phyloP scores from a whole-genome alignment of 2,329 filamentous ascomycete genomes.

The Nemania sp. region DNA sequence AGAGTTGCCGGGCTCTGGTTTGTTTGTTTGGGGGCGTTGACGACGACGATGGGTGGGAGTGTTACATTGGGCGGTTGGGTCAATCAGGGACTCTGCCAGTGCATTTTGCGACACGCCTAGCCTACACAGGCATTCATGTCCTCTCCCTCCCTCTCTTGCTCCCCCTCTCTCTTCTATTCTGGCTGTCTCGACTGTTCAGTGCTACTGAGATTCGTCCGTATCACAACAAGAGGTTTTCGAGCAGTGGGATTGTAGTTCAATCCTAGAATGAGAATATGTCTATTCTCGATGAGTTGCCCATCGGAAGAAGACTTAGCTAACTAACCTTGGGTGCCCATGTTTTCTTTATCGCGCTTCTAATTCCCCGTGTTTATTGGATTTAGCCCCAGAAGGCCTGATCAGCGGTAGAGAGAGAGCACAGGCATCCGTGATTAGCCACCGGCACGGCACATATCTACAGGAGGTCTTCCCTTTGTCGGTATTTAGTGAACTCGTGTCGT shows the following conservation, averaged over 20 bases:
- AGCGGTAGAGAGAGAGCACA: constrained; percentile 2
- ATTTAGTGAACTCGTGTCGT: constrained; percentile 6
- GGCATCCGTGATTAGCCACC: constrained; percentile 24
- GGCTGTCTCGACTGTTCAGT: neutral
- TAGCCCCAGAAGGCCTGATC: constrained; percentile 12
- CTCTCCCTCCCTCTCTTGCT: neutral
- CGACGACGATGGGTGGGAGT: constrained; percentile 1
- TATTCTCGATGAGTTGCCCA: neutral
- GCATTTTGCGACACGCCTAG: neutral
- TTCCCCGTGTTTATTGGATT: neutral
- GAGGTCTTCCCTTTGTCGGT: constrained; percentile 4
- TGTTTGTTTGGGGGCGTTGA: constrained; percentile 13
- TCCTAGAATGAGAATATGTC: neutral
- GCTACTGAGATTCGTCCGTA: neutral
- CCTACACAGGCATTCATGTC: too few relatives aligned
- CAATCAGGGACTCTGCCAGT: neutral
- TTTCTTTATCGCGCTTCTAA: neutral
- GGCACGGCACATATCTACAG: constrained; percentile 13
- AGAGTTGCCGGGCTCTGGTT: constrained; percentile 17
- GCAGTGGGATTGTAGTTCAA: neutral
- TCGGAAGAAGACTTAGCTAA: neutral
- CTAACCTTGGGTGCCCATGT: neutral
- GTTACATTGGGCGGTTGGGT: constrained; percentile 22
- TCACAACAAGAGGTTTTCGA: neutral
- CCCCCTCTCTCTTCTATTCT: neutral